A percentile compares a stretch with the other conserved stretches of the same genome.
phyloP scores from a whole-genome alignment of 2,329 filamentous ascomycete genomes.

The Cucurbitaria berberidis region DNA sequence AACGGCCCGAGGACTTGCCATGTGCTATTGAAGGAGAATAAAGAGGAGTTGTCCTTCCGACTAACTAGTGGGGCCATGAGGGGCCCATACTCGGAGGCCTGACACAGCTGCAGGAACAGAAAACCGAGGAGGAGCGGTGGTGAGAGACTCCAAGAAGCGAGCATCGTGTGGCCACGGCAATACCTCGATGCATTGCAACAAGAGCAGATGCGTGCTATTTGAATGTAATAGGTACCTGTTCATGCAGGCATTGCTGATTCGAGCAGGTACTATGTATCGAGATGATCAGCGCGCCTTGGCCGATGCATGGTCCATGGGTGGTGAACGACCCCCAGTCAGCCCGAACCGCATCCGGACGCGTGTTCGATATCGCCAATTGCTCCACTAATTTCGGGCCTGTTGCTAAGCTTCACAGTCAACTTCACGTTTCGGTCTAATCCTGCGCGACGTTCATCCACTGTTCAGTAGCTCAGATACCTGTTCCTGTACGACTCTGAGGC shows the following conservation, averaged over 20 bases:
- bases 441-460: slow-evolving; percentile 2
- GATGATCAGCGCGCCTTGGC: slow-evolving; percentile 13
- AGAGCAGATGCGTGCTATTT: slow-evolving; percentile 1
- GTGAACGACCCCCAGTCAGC: slow-evolving; percentile 20
- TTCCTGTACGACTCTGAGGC: slow-evolving; percentile 1
- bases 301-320: slow-evolving; percentile 14
- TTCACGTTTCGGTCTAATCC: slow-evolving; percentile 11
- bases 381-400: slow-evolving; percentile 24
- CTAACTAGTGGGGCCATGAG: slow-evolving; percentile 22
- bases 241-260: slow-evolving; percentile 3
- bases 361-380: slow-evolving; percentile 25
- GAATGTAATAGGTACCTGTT: not conserved
- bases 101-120: slow-evolving; percentile 20
- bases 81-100: slow-evolving; percentile 23
- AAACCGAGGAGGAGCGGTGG: slow-evolving; percentile 8
- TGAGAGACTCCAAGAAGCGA: not conserved
- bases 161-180: slow-evolving; percentile 2
- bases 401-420: slow-evolving; percentile 24
- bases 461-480: not conserved
- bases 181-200: slow-evolving; percentile 1
- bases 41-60: slow-evolving; percentile 17
- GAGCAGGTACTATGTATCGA: slow-evolving; percentile 10
- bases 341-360: slow-evolving; percentile 32
- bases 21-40: slow-evolving; percentile 42
- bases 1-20: slow-evolving; percentile 65